phyloP scores from a whole-genome alignment of 73 alveolate species.

The Tetrahymena elliotti region DNA sequence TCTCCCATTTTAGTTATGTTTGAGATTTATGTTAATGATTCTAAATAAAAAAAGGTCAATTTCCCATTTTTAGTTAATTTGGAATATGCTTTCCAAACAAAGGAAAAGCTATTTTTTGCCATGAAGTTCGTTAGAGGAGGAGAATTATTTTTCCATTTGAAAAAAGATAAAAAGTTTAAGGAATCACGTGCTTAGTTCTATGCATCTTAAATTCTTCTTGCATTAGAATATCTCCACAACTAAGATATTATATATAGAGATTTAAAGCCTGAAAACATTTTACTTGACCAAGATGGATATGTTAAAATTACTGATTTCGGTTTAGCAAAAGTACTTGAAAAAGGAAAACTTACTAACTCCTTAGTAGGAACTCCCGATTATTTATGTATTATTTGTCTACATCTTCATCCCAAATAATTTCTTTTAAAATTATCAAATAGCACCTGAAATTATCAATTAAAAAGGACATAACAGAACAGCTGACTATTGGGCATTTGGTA shows the following conservation, averaged over 20 bases:
- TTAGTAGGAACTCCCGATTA: slow-evolving; percentile 82
- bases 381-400: neutral
- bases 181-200: slow-evolving; percentile 23
- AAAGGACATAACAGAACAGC: slow-evolving; percentile 60
- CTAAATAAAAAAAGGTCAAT: slow-evolving; percentile 2
- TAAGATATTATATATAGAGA: slow-evolving; percentile 67
- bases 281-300: slow-evolving; percentile 67
- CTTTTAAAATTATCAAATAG: slow-evolving; percentile 26
- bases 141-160: slow-evolving; percentile 19
- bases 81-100: slow-evolving; percentile 83
- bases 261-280: slow-evolving; percentile 81
- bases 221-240: slow-evolving; percentile 66
- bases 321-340: slow-evolving; percentile 60
- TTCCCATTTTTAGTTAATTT: slow-evolving; percentile 93
- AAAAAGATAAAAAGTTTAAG: slow-evolving; percentile 15
- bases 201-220: slow-evolving; percentile 34
- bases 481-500: slow-evolving; percentile 76
- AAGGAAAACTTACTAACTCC: slow-evolving; percentile 47
- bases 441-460: slow-evolving; percentile 69
- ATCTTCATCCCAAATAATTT: neutral
- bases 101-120: slow-evolving; percentile 48
- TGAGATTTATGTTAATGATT: neutral
- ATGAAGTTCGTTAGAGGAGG: slow-evolving; percentile 67
- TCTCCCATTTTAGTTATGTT: neutral
- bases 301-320: slow-evolving; percentile 73